Evolutionary conservation across 176 grass and related monocot species (phyloP).

Genomic region (Triticum turgidum): DNA sequence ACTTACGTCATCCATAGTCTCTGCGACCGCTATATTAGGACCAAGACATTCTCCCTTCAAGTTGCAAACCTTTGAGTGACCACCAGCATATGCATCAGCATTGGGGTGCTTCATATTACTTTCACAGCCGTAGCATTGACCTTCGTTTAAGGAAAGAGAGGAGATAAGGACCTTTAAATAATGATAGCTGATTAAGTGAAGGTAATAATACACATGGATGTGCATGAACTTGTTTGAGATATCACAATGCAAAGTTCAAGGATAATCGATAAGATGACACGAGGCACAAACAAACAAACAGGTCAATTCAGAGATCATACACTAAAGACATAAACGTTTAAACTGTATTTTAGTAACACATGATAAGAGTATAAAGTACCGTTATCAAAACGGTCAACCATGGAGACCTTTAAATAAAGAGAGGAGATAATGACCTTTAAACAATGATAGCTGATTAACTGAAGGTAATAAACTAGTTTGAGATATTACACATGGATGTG

Average conservation of each 20-base stretch:
- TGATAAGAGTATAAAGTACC: background rate
- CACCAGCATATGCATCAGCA: background rate
- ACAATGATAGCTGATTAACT: too few relatives aligned
- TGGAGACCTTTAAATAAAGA: background rate
- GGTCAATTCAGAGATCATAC: background rate
- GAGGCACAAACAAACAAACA: background rate
- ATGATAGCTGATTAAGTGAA: background rate
- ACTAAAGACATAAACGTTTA: background rate
- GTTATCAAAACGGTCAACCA: background rate
- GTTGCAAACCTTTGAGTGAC: background rate
- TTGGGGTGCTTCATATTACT: slow-evolving; percentile 10
- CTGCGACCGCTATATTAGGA: background rate
- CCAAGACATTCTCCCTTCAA: background rate
- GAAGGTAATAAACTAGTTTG: background rate
- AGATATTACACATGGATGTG: background rate
- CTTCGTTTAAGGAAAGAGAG: background rate
- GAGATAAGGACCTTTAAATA: background rate
- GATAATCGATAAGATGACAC: background rate
- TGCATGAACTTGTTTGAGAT: background rate
- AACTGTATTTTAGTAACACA: background rate
- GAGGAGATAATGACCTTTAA: too few relatives aligned
- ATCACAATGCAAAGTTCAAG: background rate
- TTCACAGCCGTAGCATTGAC: background rate
- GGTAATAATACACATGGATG: background rate
- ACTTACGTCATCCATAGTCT: slow-evolving; percentile 3